Evolutionary conservation across 208 protist species (phyloP).

Genomic region (Wallacemonas sp.): DNA sequence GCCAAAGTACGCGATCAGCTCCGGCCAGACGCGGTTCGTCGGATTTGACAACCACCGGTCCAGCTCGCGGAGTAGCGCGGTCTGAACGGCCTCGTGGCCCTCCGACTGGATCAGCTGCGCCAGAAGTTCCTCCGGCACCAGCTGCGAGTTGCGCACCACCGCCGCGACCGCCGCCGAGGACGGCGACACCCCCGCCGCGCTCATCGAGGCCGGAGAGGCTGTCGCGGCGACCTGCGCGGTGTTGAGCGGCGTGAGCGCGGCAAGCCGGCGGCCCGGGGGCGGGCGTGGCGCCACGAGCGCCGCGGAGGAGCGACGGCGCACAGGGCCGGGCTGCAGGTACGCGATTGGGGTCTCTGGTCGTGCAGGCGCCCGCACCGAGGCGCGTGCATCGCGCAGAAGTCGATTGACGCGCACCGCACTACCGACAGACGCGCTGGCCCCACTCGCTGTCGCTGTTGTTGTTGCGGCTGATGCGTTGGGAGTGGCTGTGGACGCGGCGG

Average conservation of each 20-base stretch:
- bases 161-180: conserved; percentile 6
- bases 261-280: conserved; percentile 33
- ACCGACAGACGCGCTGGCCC: conserved; percentile 10
- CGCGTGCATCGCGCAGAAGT: conserved; percentile 63
- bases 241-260: conserved; percentile 21
- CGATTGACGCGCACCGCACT: conserved; percentile 48
- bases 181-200: neutral
- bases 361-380: conserved; percentile 44
- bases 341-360: conserved; percentile 59
- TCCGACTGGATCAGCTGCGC: conserved; percentile 24
- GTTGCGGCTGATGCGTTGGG: neutral
- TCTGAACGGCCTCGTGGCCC: conserved; percentile 22
- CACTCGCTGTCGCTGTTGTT: neutral
- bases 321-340: neutral
- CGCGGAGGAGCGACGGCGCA: conserved; percentile 1
- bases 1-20: conserved; percentile 18
- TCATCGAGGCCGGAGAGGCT: neutral
- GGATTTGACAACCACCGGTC: conserved; percentile 45
- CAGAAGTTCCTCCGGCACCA: conserved; percentile 28
- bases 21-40: conserved; percentile 34
- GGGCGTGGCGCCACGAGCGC: conserved; percentile 19
- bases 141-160: conserved; percentile 11
- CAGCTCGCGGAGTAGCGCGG: conserved; percentile 35
- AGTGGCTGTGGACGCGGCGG: neutral
- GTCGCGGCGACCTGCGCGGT: neutral